Conservation (phyloP, 108 stramenopile species). For the Cyclotella atomus region DNA sequence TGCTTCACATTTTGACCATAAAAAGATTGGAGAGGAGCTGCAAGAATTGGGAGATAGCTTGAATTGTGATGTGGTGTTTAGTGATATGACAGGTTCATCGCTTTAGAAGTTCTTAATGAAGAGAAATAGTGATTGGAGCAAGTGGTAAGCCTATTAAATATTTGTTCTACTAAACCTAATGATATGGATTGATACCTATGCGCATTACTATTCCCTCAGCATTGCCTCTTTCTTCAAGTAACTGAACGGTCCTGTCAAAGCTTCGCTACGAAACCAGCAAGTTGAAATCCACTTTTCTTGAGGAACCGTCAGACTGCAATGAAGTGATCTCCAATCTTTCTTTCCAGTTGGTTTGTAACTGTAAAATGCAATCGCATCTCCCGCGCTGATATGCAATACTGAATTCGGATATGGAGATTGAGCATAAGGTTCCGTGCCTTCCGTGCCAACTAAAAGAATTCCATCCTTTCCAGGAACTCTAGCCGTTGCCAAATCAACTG, state of each 20-base stretch:
- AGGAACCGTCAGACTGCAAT: conserved; percentile 33
- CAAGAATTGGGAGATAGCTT: conserved; percentile 61
- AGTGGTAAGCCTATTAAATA: background rate
- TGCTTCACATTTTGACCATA: conserved; percentile 60
- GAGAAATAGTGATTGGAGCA: background rate
- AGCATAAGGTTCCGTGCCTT: conserved; percentile 13
- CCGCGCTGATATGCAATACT: conserved; percentile 35
- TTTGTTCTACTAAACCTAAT: background rate
- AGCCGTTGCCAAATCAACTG: background rate
- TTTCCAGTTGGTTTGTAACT: conserved; percentile 36
- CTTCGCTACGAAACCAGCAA: conserved; percentile 43
- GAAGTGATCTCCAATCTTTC: conserved; percentile 31
- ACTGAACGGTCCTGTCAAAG: conserved; percentile 35
- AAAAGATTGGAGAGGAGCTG: conserved; percentile 58
- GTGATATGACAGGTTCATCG: conserved; percentile 37
- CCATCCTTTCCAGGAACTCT: conserved; percentile 31
- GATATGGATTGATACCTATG: background rate
- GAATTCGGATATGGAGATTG: conserved; percentile 5
- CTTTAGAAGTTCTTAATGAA: background rate
- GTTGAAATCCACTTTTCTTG: conserved; percentile 60
- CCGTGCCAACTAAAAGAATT: conserved; percentile 44
- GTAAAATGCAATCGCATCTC: conserved; percentile 61
- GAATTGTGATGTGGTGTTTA: conserved; percentile 74
- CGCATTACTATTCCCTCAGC: conserved; percentile 12
- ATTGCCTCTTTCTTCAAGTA: conserved; percentile 15